phyloP scores from a whole-genome alignment of 2,329 filamentous ascomycete species.

The Zarea fungicola region DNA sequence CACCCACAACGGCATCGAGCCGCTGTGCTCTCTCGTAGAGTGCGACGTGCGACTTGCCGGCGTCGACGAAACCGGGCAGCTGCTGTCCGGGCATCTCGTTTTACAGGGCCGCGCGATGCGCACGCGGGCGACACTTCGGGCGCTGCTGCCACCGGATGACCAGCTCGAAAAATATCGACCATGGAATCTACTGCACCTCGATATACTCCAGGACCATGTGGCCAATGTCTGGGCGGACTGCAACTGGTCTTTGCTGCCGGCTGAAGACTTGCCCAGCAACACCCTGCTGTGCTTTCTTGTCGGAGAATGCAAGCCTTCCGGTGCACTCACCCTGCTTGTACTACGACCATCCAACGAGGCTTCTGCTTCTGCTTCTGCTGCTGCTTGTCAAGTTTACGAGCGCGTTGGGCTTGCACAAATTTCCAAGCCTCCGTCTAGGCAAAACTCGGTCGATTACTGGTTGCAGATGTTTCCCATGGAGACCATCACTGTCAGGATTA shows the following conservation, averaged over 20 bases:
- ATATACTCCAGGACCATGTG: conserved; percentile 6
- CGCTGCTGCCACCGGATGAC: neutral
- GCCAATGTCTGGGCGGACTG: conserved; percentile 13
- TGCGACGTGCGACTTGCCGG: neutral
- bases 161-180: neutral
- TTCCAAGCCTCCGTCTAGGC: neutral
- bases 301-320: conserved; percentile 3
- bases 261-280: neutral
- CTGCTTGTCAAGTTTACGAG: neutral
- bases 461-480: neutral
- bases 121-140: neutral
- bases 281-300: conserved; percentile 9
- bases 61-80: conserved; percentile 11
- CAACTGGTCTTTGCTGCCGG: conserved; percentile 2
- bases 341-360: neutral
- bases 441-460: neutral
- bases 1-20: neutral
- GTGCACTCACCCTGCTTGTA: neutral
- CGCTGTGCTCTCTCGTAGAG: conserved; percentile 1
- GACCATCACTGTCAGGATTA: neutral
- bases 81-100: neutral
- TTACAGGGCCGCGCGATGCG: conserved; percentile 3
- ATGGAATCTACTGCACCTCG: conserved; percentile 8
- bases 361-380: neutral
- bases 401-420: neutral